A percentile compares a stretch with the other conserved stretches of the same genome.
phyloP scores from a whole-genome alignment of 2,329 filamentous ascomycete genomes.

The Knufia petricola region DNA sequence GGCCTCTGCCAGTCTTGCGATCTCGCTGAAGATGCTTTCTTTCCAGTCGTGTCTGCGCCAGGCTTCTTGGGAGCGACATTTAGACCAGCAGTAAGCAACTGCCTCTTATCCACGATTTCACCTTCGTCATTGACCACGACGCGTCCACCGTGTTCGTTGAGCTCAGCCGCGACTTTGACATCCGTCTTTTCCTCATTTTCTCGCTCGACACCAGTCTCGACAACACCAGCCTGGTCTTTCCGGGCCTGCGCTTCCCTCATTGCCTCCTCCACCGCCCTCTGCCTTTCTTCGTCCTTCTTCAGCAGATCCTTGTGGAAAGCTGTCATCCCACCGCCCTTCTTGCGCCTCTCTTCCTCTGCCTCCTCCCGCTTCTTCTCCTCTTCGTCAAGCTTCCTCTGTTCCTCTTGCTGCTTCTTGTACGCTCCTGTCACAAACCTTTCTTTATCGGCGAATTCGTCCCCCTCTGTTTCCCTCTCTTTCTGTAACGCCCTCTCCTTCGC shows the following conservation, averaged over 20 bases:
- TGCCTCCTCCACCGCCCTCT: constrained; percentile 48
- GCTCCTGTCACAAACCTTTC: constrained; percentile 58
- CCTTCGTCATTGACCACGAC: constrained; percentile 55
- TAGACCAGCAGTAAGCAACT: constrained; percentile 51
- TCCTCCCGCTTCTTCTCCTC: constrained; percentile 47
- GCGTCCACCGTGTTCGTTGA: constrained; percentile 42
- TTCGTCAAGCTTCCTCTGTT: constrained; percentile 47
- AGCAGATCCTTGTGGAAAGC: constrained; percentile 53
- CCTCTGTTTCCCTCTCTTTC: constrained; percentile 53
- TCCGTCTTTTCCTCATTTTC: constrained; percentile 36
- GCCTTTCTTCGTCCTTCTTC: constrained; percentile 47
- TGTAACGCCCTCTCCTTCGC: constrained; percentile 52
- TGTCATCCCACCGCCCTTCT: constrained; percentile 41
- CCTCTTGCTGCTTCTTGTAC: constrained; percentile 56
- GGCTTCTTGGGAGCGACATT: constrained; percentile 49
- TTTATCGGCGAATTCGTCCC: constrained; percentile 57
- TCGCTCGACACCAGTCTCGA: constrained; percentile 11
- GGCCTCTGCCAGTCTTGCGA: constrained; percentile 18
- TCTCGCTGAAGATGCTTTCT: constrained; percentile 5
- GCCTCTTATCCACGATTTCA: constrained; percentile 54
- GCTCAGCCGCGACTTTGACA: constrained; percentile 46
- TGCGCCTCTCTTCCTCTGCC: constrained; percentile 42
- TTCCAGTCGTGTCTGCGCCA: not conserved
- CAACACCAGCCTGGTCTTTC: constrained; percentile 29
- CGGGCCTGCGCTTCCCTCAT: constrained; percentile 35